Conservation (phyloP, 2,329 filamentous ascomycete genomes). For the Arthrobotrys entomopaga region DNA sequence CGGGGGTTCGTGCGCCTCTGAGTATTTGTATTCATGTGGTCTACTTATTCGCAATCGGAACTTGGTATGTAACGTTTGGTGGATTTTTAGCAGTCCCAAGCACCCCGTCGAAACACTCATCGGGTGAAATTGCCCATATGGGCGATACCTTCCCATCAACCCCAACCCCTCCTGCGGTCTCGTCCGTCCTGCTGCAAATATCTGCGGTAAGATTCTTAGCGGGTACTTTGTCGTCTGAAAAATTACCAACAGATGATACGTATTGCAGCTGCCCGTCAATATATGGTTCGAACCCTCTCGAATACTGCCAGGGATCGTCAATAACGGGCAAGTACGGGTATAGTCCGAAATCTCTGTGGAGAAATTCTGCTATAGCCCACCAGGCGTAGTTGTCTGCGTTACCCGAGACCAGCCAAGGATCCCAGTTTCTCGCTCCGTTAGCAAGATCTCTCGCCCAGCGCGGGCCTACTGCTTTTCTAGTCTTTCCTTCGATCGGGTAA, state of each 20-base stretch:
- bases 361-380: conserved; percentile 9
- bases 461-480: conserved; percentile 5
- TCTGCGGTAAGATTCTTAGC: neutral
- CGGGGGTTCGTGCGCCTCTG: no score
- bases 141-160: neutral
- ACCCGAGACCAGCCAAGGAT: neutral
- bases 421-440: neutral
- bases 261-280: neutral
- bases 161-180: neutral
- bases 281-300: neutral
- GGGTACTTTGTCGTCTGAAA: neutral
- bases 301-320: conserved; percentile 11
- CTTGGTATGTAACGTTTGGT: neutral
- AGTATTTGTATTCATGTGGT: no score
- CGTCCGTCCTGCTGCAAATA: conserved; percentile 1
- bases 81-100: conserved; percentile 8
- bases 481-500: neutral
- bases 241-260: conserved; percentile 1
- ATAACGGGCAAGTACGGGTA: conserved; percentile 18
- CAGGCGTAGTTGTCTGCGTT: conserved; percentile 25
- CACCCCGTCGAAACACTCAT: conserved; percentile 9
- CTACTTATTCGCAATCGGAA: neutral
- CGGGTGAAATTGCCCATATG: conserved; percentile 3
- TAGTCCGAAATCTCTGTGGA: conserved; percentile 2
- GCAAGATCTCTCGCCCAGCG: neutral